Base-by-base conservation (phyloP, 2,329 filamentous ascomycete species). In the Talaromyces marneffei region DNA sequence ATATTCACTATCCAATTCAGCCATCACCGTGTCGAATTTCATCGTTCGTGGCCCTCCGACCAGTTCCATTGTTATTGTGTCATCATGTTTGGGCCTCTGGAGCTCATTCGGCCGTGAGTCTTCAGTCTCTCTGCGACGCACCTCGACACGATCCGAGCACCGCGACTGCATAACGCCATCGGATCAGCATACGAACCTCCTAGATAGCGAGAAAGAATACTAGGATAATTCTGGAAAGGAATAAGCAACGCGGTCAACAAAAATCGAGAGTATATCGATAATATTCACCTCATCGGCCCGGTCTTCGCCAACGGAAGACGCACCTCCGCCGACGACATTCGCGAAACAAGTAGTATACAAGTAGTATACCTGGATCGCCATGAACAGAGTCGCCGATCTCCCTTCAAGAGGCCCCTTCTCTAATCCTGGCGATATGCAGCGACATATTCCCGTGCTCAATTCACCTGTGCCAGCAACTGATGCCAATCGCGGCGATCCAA, bases 381-480 rank as follows among this genome's bases (percentile, higher is more conserved):
- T 78, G 76, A 77, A 71, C 66, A 67, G 75, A 67, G 68, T 77
- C 63, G 74, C 74, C 65, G 75, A 77, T 65, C 70, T 71, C 54
- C 75, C 74, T 42, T 67, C 74, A 42, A 76, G 78, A 69, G 80
- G 76, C 66, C 76, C 78, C 44, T 80, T 82, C 65, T 69, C 78
- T 63, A 72, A 72, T 69, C 61, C 70, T 57, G 63, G 70, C 65
- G 71, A 76, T 61, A 77, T 79, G 65, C 78, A 80, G 69, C 79
- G 80, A 69, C 79, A 79, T 52, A 79, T 83, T 52, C 79, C 82
- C 55, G 78, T 83, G 62, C 77, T 82, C 56, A 77, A 79, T 18
- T 80, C 80, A 18, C 78, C 79, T 37, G 69, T 78, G 39, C 69
- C 72, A 57, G 72, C 77, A 52, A 76, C 78, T 53, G 73, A 77